phyloP scores from a whole-genome alignment of 805 yeast genomes.

The Cyberlindnera maclurae region DNA sequence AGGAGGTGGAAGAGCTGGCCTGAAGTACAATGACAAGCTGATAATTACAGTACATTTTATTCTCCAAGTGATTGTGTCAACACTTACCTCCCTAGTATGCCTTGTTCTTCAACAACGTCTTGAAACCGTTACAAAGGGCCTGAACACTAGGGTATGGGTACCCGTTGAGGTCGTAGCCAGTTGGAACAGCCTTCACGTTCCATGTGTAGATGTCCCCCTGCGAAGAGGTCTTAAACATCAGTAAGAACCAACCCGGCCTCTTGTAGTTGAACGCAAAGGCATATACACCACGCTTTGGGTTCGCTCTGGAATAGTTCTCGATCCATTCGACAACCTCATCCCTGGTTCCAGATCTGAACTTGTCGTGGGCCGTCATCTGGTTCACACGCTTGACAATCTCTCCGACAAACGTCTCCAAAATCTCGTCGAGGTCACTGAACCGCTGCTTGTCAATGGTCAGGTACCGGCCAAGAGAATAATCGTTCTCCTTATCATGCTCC shows the following conservation, averaged over 20 bases:
- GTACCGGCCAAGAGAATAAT: conserved; percentile 49
- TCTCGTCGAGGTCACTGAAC: conserved; percentile 88
- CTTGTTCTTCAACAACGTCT: conserved; percentile 42
- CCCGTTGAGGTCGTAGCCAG: conserved; percentile 74
- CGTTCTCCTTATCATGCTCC: conserved; percentile 65
- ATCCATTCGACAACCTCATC: conserved; percentile 82
- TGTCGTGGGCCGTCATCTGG: conserved; percentile 80
- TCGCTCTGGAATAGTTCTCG: conserved; percentile 83
- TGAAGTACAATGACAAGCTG: conserved; percentile 2
- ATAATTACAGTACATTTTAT: not conserved
- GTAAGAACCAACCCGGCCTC: conserved; percentile 88
- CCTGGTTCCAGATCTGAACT: conserved; percentile 75
- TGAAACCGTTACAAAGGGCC: conserved; percentile 90
- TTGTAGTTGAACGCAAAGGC: conserved; percentile 86
- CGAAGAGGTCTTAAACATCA: conserved; percentile 78
- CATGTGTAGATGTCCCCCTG: conserved; percentile 66
- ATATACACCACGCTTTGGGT: conserved; percentile 83
- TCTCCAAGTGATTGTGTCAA: not conserved
- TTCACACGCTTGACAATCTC: conserved; percentile 77
- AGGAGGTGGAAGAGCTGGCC: conserved; percentile 18
- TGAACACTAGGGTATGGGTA: conserved; percentile 86
- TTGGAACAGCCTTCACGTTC: conserved; percentile 87
- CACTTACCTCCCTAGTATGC: not conserved
- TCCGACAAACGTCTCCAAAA: conserved; percentile 80
- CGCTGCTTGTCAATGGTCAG: conserved; percentile 60